Evolutionary conservation across 768 basidiomycete species (phyloP).

Genomic region (Lactarius evosmus): DNA sequence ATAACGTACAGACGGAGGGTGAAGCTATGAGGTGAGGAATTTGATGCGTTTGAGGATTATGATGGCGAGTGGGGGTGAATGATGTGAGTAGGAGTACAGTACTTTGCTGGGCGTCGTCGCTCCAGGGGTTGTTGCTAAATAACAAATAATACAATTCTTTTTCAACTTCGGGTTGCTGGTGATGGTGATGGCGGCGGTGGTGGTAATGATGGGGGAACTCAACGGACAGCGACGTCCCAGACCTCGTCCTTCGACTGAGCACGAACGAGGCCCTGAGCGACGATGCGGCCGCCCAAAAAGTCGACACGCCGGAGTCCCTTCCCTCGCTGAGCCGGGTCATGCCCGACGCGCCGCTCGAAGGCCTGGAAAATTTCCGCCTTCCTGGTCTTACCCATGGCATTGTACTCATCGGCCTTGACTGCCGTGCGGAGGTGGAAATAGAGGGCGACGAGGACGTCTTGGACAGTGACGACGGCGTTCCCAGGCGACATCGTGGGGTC

Average conservation of each 20-base stretch:
- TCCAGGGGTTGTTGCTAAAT: conserved; percentile 13
- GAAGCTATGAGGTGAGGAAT: conserved; percentile 3
- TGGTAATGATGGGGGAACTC: not conserved
- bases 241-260: conserved; percentile 21
- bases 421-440: conserved; percentile 17
- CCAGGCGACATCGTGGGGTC: conserved; percentile 9
- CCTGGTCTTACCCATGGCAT: conserved; percentile 8
- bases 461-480: conserved; percentile 12
- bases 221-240: conserved; percentile 15
- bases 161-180: conserved; percentile 2
- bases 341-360: conserved; percentile 18
- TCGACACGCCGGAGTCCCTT: conserved; percentile 22
- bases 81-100: conserved; percentile 20
- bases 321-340: conserved; percentile 10
- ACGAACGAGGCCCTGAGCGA: conserved; percentile 18
- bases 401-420: conserved; percentile 13
- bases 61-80: conserved; percentile 18
- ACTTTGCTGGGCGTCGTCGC: conserved; percentile 8
- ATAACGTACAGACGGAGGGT: not conserved
- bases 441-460: conserved; percentile 9
- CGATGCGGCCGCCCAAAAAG: conserved; percentile 7
- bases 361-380: conserved; percentile 7
- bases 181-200: not conserved
- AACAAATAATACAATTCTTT: conserved; percentile 25
- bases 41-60: conserved; percentile 17